Evolutionary conservation across 2,329 filamentous ascomycete genomes (phyloP), one percentile per base, ranked within the genome.

Genomic region (Calonectria henricotiae): DNA sequence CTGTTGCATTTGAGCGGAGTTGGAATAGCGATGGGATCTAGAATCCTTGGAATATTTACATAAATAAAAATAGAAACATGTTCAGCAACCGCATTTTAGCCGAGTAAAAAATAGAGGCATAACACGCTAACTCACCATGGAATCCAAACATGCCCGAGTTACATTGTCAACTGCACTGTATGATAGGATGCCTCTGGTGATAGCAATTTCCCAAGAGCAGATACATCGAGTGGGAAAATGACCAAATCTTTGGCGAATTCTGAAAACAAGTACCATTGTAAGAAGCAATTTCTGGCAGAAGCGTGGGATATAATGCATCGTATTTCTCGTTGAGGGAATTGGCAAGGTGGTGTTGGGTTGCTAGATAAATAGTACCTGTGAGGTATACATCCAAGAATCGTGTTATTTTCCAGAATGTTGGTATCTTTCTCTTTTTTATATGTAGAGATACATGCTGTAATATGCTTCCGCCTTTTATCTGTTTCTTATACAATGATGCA

Each of bases 1-100:
- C 35, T 62, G 23, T 49, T 68, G 70, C 71, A 68, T 69, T 70
- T 73, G 63, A 43, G 67, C 47, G 61, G 69, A 67, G 65, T 69
- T 70, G 43, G 43, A 63, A 65, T 30, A 71, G 61, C 54, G 55
- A 60, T 35, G 54, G 35, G 44, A 66, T 47, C 15, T 37, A 62
- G 39, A 49, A 47, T 37, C 62, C 46, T 66, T 61, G 49, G 39
- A 46, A 69, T 32, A 54, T 68, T 63, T 47, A 39, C 58, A 68
- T 44, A 54, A 49, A 62, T 47, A 17, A 43, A 51, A 47, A 67
- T 37, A 65, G 32, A 49, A 68, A 58, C 4, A 66, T 30, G 30
- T 30, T 67, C 4, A 46, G 7, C 15, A n/a, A 13, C 3, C 13
- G 27, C 27, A 30, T 41, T 17, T 5, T 20, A 5, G 20, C 8